Evolutionary conservation across 1,284 basidiomycete species (phyloP).

Genomic region (Xanthoconium separans): DNA sequence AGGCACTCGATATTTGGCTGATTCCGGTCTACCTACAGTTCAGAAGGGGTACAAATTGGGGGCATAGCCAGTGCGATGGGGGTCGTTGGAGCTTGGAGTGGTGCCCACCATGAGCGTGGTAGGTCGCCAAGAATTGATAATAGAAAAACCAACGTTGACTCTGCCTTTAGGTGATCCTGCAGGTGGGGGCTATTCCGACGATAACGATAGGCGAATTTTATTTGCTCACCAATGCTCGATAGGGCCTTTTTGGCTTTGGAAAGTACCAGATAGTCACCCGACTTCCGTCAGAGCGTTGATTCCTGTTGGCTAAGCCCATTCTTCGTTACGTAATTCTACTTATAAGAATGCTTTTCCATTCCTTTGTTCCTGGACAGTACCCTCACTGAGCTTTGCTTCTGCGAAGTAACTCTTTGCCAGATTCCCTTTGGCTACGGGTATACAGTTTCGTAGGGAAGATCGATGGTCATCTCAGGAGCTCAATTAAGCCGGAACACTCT

Average conservation of each 20-base stretch:
- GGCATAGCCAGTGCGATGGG: conserved; percentile 60
- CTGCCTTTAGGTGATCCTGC: conserved; percentile 53
- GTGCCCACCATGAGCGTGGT: conserved; percentile 58
- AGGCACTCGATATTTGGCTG: not conserved
- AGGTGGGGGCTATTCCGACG: conserved; percentile 41
- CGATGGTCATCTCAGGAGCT: conserved; percentile 40
- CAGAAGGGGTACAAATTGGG: conserved; percentile 65
- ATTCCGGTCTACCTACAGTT: conserved; percentile 32
- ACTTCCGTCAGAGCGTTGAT: conserved; percentile 12
- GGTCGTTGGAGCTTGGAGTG: conserved; percentile 65
- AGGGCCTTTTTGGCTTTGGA: conserved; percentile 36
- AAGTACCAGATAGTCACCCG: conserved; percentile 16
- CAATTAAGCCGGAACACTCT: conserved; percentile 81
- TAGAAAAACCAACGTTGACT: not conserved
- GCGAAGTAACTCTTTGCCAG: conserved; percentile 47
- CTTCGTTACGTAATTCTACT: conserved; percentile 18
- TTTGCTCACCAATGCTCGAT: not conserved
- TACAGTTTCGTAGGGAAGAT: conserved; percentile 42
- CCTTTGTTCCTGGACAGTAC: conserved; percentile 8
- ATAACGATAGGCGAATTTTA: no score
- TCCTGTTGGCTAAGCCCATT: not conserved
- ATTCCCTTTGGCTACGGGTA: conserved; percentile 48
- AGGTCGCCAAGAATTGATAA: not conserved
- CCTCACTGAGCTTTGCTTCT: conserved; percentile 40
- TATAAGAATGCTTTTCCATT: not conserved